Percentiles rank a stretch among this genome's conserved stretches.
phyloP scores from a whole-genome alignment of 2,329 filamentous ascomycete genomes.

The Fusarium guadeloupense region DNA sequence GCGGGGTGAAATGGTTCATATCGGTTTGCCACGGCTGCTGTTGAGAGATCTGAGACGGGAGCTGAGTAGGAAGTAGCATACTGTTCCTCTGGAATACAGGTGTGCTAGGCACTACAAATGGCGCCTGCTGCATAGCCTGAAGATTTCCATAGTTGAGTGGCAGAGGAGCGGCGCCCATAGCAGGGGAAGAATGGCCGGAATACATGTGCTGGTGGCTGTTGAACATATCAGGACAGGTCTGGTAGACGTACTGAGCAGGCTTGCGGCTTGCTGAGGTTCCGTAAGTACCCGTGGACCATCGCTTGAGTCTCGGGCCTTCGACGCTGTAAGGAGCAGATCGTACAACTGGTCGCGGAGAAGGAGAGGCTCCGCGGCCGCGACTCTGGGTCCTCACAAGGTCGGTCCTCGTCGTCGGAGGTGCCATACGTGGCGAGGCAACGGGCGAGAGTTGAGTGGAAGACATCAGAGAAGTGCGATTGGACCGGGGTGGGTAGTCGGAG shows the following conservation, averaged over 20 bases:
- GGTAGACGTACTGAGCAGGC: conserved; percentile 69
- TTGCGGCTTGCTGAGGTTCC: conserved; percentile 65
- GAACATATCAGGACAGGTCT: conserved; percentile 68
- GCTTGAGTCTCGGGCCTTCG: conserved; percentile 72
- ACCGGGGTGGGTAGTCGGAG: conserved; percentile 72
- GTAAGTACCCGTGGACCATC: conserved; percentile 82
- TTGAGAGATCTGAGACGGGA: conserved; percentile 62
- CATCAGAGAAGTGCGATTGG: conserved; percentile 75
- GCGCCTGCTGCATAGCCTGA: conserved; percentile 64
- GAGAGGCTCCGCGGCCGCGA: conserved; percentile 72
- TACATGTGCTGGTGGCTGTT: conserved; percentile 64
- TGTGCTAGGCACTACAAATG: conserved; percentile 63
- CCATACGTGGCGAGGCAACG: conserved; percentile 74
- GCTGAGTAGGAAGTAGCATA: conserved; percentile 63
- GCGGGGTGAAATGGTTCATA: conserved; percentile 65
- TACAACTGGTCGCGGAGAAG: conserved; percentile 73
- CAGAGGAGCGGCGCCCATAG: conserved; percentile 56
- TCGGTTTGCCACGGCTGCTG: conserved; percentile 60
- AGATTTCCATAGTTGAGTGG: conserved; percentile 65
- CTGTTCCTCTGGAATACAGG: conserved; percentile 63
- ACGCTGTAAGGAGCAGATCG: conserved; percentile 77
- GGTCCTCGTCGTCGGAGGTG: conserved; percentile 66
- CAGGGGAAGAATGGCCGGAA: conserved; percentile 53
- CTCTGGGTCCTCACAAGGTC: conserved; percentile 72
- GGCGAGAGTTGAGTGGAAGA: conserved; percentile 77